Conservation (phyloP, 805 yeast genomes). For the Wickerhamomyces ciferrii region DNA sequence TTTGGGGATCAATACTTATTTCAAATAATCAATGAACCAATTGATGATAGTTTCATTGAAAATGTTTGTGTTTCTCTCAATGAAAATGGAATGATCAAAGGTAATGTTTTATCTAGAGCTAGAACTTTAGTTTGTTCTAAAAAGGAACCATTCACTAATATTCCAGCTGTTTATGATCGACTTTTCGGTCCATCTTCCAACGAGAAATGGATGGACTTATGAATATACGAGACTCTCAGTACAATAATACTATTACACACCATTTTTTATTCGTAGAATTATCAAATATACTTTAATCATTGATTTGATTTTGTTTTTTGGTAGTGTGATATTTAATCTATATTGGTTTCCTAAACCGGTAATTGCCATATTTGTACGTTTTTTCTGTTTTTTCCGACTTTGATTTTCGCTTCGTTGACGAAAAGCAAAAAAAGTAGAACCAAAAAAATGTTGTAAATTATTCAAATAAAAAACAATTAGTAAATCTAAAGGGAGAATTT, state of each 20-base stretch:
- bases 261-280: too few species aligned
- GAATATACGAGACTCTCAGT: neutral
- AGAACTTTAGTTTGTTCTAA: conserved; percentile 37
- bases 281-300: too few species aligned
- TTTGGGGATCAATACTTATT: conserved; percentile 17
- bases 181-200: conserved; percentile 6
- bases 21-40: conserved; percentile 17
- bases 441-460: neutral
- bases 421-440: neutral
- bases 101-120: conserved; percentile 39
- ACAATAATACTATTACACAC: too few species aligned
- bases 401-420: neutral
- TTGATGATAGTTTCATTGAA: conserved; percentile 40
- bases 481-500: neutral
- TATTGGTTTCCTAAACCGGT: neutral
- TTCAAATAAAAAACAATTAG: too few species aligned
- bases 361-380: neutral
- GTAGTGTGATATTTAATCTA: neutral
- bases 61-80: conserved; percentile 45
- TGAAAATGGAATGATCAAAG: conserved; percentile 48
- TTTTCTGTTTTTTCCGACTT: neutral
- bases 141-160: conserved; percentile 35
- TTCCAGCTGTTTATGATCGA: conserved; percentile 13
- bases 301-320: too few species aligned
- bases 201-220: conserved; percentile 15